Evolutionary conservation across 2,329 filamentous ascomycete genomes (phyloP), one percentile per base, ranked within the genome.

Genomic region (Orbilia javanica): DNA sequence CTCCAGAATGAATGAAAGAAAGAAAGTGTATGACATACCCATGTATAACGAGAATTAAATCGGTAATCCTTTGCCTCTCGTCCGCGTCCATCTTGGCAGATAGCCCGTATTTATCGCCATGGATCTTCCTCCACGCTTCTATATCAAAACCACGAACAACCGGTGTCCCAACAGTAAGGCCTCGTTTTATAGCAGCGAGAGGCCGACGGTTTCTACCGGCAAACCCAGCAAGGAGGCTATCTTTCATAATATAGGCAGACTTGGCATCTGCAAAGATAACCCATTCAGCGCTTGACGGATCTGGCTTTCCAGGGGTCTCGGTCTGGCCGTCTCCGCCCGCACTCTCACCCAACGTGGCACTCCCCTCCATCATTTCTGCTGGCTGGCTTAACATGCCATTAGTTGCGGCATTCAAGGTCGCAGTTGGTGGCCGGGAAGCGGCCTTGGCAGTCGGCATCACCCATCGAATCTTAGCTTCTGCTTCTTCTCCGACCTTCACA

Each of bases 81-180:
- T 86, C 81, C 83, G 64, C 82, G 11, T 83, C 80, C 65, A 77
- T 84, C 85, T 79, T 86, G 86, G 42, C 86, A 84, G 74, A 68
- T 22, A 62, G 76, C 36, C 50, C 80, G 29, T 70, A 79, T 73
- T 79, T 81, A 74, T 66, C 73, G 27, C 63, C 80, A 84, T 13
- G 89, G 88, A 82, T 97, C 89, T 10, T 90, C 79, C 92, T 88
- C 94, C 95, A 99, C 1, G 86, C 85, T 36, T 87, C 87, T 80
- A 91, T 89, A 83, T 96, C 90, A 81, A 99, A 99, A 0, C 96
- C 96, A 72, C 96, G 90, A 15, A 96, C 88, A n/a, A 98, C 92
- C 2, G 92, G 90, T 13, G 97, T 89, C 0, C 96, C 96, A 67
- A 99, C 90, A 5, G 90, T 90, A 63, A 91, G 86, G 0, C 93